These are phyloP conservation scores for Penicillium antarcticum DNA, from an alignment of 495 filamentous ascomycete species.

Conservation along the genomic window DNA sequence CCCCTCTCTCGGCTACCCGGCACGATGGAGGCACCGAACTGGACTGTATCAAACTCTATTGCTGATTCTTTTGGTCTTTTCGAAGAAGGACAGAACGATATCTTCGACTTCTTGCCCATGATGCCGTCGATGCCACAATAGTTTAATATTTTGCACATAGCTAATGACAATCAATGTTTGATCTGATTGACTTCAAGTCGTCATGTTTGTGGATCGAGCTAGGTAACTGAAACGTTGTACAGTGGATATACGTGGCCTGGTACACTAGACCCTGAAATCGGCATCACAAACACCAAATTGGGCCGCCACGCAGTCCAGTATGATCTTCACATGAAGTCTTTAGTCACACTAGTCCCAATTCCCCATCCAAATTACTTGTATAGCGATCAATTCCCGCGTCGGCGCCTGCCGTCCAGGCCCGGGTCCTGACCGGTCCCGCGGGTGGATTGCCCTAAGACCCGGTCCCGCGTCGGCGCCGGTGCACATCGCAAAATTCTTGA, in stretches of 20 bases:
- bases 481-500: constrained; percentile 9
- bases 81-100: constrained; percentile 42
- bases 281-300: neutral
- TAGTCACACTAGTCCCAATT: neutral
- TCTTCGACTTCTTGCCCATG: constrained; percentile 43
- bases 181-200: too few relatives aligned
- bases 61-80: constrained; percentile 46
- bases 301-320: constrained; percentile 10
- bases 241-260: neutral
- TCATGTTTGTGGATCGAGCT: too few relatives aligned
- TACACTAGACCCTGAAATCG: neutral
- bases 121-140: constrained; percentile 39
- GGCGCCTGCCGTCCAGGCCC: constrained; percentile 14
- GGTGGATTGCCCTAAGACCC: constrained; percentile 15
- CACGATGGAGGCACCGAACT: constrained; percentile 41
- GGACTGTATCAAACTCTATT: constrained; percentile 41
- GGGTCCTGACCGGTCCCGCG: constrained; percentile 27
- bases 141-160: neutral
- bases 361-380: neutral
- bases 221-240: too few relatives aligned
- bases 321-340: constrained; percentile 11
- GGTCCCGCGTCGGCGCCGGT: constrained; percentile 30
- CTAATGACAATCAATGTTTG: neutral
- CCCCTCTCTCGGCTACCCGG: constrained; percentile 29
- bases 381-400: constrained; percentile 10